These are phyloP conservation scores for Barnettozyma populi DNA, from an alignment of 805 yeast species.

Conservation along the genomic window DNA sequence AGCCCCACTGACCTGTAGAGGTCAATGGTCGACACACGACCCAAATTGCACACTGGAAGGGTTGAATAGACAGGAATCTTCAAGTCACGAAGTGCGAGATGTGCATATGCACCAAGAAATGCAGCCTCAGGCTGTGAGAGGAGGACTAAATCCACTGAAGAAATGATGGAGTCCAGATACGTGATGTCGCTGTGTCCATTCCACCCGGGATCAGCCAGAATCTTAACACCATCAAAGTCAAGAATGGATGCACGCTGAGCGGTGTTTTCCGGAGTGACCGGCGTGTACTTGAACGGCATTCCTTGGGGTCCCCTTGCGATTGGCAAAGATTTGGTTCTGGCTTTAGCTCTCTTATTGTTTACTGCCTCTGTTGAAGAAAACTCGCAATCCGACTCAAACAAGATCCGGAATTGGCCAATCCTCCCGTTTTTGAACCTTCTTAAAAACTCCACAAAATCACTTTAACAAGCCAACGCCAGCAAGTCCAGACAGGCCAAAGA, in stretches of 20 bases:
- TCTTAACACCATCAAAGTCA: constrained; percentile 50
- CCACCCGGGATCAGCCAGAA: constrained; percentile 76
- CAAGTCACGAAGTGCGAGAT: constrained; percentile 56
- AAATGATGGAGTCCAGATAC: constrained; percentile 37
- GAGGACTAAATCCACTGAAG: constrained; percentile 59
- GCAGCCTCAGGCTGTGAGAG: constrained; percentile 84
- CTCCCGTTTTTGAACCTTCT: too few species aligned
- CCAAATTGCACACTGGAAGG: constrained; percentile 82
- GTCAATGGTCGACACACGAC: constrained; percentile 82
- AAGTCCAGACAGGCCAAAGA: background rate
- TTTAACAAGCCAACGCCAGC: background rate
- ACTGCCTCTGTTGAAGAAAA: background rate
- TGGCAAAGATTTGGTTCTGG: too few species aligned
- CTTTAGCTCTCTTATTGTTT: too few species aligned
- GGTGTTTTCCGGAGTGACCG: constrained; percentile 18
- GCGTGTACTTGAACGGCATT: constrained; percentile 27
- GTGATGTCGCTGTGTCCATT: constrained; percentile 43
- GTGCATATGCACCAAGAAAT: constrained; percentile 74
- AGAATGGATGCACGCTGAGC: constrained; percentile 41
- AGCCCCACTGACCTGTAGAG: constrained; percentile 67
- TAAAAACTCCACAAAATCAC: background rate
- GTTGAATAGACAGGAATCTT: constrained; percentile 80
- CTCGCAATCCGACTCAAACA: too few species aligned
- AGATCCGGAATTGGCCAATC: too few species aligned
- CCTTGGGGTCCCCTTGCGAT: background rate